A percentile compares a stretch with the other conserved stretches of the same genome.
phyloP scores from a whole-genome alignment of 306 rosid species.

The Malus orientalis region DNA sequence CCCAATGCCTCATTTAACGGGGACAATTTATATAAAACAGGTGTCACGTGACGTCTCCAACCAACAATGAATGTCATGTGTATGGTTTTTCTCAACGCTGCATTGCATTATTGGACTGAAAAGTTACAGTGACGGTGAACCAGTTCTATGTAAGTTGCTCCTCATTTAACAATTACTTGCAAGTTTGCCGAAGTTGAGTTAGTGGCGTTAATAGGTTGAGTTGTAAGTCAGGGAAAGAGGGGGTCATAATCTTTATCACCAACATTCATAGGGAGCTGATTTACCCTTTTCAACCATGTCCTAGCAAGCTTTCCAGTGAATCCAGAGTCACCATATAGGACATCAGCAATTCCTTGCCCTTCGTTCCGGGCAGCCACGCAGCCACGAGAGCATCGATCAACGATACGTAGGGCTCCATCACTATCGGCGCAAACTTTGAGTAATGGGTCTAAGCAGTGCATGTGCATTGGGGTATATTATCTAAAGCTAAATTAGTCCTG shows the following conservation, averaged over 20 bases:
- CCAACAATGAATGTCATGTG: no score
- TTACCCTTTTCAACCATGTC: slow-evolving; percentile 4
- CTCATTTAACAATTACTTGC: no score
- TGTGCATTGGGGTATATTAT: no score
- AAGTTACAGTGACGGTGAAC: no score
- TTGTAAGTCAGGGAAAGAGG: neutral
- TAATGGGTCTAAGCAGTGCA: no score
- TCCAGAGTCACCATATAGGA: slow-evolving; percentile 62
- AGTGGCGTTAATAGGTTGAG: neutral
- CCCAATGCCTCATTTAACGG: no score
- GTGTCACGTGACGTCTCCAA: no score
- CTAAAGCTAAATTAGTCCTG: neutral
- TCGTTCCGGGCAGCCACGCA: slow-evolving; percentile 76
- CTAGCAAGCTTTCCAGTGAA: slow-evolving; percentile 26
- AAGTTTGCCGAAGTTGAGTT: neutral
- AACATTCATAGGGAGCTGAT: slow-evolving; percentile 10
- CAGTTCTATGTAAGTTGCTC: no score
- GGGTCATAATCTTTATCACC: neutral
- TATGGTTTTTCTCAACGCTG: no score
- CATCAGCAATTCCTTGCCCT: slow-evolving; percentile 10
- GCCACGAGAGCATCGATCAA: slow-evolving; percentile 67
- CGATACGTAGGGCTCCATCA: slow-evolving; percentile 60
- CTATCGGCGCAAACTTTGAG: slow-evolving; percentile 32
- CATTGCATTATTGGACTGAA: no score
- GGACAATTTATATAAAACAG: no score